Conservation (phyloP, 2,329 filamentous ascomycete genomes). For the Cyclaneusma minus region DNA sequence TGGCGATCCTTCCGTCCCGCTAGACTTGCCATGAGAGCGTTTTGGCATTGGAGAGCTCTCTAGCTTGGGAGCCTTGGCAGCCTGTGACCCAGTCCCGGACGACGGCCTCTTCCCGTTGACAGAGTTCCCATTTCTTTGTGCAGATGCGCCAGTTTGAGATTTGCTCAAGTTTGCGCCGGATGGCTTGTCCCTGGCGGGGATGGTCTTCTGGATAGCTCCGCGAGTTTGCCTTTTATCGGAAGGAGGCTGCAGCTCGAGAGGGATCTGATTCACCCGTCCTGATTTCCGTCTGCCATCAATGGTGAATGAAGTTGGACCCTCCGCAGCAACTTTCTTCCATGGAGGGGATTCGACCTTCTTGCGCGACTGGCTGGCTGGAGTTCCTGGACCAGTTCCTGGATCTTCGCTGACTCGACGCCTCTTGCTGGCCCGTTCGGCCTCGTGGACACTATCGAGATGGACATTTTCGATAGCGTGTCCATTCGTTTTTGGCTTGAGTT, state of each 20-base stretch:
- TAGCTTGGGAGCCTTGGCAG: background rate
- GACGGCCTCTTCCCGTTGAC: conserved; percentile 1
- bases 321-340: conserved; percentile 75
- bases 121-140: conserved; percentile 2
- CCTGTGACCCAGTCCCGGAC: conserved; percentile 1
- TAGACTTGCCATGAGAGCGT: conserved; percentile 13
- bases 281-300: conserved; percentile 54
- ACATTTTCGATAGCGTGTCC: conserved; percentile 13
- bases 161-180: conserved; percentile 1
- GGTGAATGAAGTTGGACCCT: conserved; percentile 77
- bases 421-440: conserved; percentile 41
- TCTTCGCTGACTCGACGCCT: conserved; percentile 44
- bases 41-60: conserved; percentile 15
- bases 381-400: too few relatives aligned
- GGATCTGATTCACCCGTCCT: conserved; percentile 42
- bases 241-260: conserved; percentile 33
- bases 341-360: conserved; percentile 60
- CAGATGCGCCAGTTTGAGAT: conserved; percentile 2
- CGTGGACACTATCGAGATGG: conserved; percentile 9
- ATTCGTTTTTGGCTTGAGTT: conserved; percentile 15
- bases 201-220: conserved; percentile 22
- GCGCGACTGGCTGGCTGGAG: conserved; percentile 24
- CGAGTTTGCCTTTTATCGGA: conserved; percentile 36
- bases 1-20: conserved; percentile 11
- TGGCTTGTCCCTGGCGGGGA: background rate